Evolutionary conservation across 345 rosid species (phyloP), one percentile per base, ranked within the genome.

Genomic region (Ceriops zippeliana): DNA sequence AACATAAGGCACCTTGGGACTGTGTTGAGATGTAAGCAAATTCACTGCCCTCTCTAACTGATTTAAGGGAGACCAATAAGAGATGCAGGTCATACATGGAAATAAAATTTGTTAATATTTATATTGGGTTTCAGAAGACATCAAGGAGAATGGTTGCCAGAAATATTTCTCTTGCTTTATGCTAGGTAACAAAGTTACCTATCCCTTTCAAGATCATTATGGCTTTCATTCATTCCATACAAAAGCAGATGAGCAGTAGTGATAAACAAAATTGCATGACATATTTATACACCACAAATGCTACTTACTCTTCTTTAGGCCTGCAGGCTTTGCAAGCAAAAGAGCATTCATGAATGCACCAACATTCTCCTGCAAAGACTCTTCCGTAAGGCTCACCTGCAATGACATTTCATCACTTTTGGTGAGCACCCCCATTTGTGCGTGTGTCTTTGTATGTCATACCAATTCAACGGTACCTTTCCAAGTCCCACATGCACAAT

Each of bases 271-370:
- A 56, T 27, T 16, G 2, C 22, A 10, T 7, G 22, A 53, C 42
- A 20, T 13, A 65, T 66, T 11, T 16, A 75, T 31, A 64, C 31
- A 4, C 47, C 65, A 52, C 37, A 65, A 19, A 57, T 19, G 67
- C 63, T 10, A 70, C 89, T 80, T 78, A 95, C 99, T 86, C 83
- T 95, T 95, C 82, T 95, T 95, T 70, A 95, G 82, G 69, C 99
- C 99, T 1, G 93, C 87, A 51, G 99, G 99, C 80, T 95, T 95
- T 47, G 99, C 91, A 67, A 76, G 87, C 71, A 95, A 78, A 80
- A 95, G 88, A 31, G 97, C 88, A 70, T 90, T 90, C 86, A 95
- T 89, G 69, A 95, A 90, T 49, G 99, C 99, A 67, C 97, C 93
- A 35, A 88, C 75, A 66, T 95, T 95, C 73, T 95, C 97, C 8